Conservation (phyloP, 2,329 filamentous ascomycete species). For the Plenodomus tracheiphilus region DNA sequence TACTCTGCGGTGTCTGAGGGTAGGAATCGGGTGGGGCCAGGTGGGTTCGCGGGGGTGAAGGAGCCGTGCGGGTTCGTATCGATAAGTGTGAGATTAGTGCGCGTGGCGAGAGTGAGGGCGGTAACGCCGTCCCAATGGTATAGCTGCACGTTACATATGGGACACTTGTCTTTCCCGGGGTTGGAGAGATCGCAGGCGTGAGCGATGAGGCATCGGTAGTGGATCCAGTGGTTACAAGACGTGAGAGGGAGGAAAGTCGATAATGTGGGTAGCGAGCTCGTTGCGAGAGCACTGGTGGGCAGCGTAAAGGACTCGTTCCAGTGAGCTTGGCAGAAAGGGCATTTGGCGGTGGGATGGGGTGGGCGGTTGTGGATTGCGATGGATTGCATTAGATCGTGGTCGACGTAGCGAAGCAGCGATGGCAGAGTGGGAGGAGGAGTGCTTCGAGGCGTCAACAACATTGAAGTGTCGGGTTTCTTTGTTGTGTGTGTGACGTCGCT, state of each 20-base stretch:
- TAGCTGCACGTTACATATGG: conserved; percentile 15
- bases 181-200: not conserved
- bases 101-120: conserved; percentile 22
- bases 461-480: not conserved
- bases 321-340: conserved; percentile 10
- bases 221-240: conserved; percentile 30
- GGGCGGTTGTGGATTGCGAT: conserved; percentile 11
- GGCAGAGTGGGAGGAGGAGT: conserved; percentile 4
- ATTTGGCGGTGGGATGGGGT: conserved; percentile 1
- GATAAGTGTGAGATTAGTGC: conserved; percentile 15
- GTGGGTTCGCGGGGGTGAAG: not conserved
- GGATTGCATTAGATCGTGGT: conserved; percentile 18
- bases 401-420: conserved; percentile 27
- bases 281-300: no score
- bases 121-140: conserved; percentile 28
- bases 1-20: conserved; percentile 7
- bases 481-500: not conserved
- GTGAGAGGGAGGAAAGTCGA: conserved; percentile 22
- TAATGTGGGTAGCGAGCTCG: not conserved
- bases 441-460: not conserved
- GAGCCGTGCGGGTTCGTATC: not conserved
- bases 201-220: conserved; percentile 28
- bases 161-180: conserved; percentile 11
- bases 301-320: conserved; percentile 6
- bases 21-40: not conserved